Evolutionary conservation across 1,284 basidiomycete genomes (phyloP).

Genomic region (Apiotrichum akiyoshidainum): DNA sequence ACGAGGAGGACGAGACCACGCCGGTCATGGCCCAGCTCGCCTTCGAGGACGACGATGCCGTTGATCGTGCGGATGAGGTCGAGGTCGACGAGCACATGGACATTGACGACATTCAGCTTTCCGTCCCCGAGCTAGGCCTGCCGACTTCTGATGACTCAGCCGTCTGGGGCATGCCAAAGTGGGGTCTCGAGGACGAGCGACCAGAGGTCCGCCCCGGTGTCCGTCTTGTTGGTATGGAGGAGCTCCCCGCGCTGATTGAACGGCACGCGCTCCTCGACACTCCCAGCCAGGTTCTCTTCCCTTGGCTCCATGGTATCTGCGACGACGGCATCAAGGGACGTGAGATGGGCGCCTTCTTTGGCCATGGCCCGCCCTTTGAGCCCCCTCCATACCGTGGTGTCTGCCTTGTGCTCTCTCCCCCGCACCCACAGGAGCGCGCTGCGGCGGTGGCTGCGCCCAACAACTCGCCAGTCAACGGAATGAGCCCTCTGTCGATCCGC

Average conservation of each 20-base stretch:
- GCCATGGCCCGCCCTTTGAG: constrained; percentile 43
- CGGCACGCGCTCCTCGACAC: constrained; percentile 45
- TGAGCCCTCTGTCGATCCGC: background rate
- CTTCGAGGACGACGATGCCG: background rate
- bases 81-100: constrained; percentile 21
- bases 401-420: constrained; percentile 39
- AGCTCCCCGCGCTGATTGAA: constrained; percentile 42
- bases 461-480: constrained; percentile 8
- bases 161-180: constrained; percentile 48
- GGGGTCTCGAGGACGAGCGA: constrained; percentile 45
- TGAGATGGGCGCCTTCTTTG: constrained; percentile 50
- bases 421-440: constrained; percentile 31
- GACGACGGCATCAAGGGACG: constrained; percentile 46
- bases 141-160: constrained; percentile 23
- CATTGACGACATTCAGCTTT: constrained; percentile 25
- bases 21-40: too few species aligned
- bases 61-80: constrained; percentile 5
- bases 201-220: constrained; percentile 44
- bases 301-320: constrained; percentile 51
- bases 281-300: constrained; percentile 48
- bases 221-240: constrained; percentile 42
- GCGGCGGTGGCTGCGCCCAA: background rate
- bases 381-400: constrained; percentile 50
- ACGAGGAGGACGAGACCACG: background rate
- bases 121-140: constrained; percentile 15